Conservation (phyloP, 164 flowering plant species). For the Hamamelis virginiana region DNA sequence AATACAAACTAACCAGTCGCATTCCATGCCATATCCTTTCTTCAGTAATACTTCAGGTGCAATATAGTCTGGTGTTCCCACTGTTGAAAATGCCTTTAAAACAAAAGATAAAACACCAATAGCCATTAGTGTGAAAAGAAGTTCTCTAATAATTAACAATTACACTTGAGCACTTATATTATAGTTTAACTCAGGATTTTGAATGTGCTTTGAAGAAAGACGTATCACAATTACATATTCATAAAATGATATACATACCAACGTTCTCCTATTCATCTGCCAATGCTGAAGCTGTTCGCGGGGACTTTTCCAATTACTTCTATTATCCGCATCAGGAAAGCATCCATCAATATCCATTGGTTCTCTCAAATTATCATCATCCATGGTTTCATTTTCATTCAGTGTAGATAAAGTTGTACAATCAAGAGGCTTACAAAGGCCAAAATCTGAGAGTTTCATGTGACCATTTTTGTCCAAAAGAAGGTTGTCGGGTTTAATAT, state of each 20-base stretch:
- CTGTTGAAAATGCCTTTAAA: conserved; percentile 60
- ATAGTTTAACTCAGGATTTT: too few species aligned
- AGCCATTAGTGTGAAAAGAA: not conserved
- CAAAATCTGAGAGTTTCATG: conserved; percentile 66
- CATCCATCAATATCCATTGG: conserved; percentile 48
- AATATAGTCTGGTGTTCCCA: conserved; percentile 68
- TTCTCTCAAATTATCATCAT: conserved; percentile 38
- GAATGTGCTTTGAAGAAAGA: too few species aligned
- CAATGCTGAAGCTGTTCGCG: conserved; percentile 73
- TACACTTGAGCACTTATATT: too few species aligned
- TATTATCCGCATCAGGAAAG: conserved; percentile 38
- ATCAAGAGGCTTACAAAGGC: conserved; percentile 64
- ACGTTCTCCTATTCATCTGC: conserved; percentile 69
- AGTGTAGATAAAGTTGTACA: conserved; percentile 41
- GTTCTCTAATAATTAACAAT: too few species aligned
- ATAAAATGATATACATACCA: conserved; percentile 37
- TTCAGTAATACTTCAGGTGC: conserved; percentile 67
- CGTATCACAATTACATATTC: too few species aligned
- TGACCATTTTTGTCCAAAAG: conserved; percentile 59
- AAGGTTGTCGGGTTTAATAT: conserved; percentile 64
- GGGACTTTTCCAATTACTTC: conserved; percentile 54
- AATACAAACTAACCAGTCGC: conserved; percentile 49
- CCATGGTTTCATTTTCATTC: conserved; percentile 40
- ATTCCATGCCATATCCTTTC: conserved; percentile 73
- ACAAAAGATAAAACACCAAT: conserved; percentile 1